Percentiles rank a stretch among this genome's conserved stretches.
phyloP scores from a whole-genome alignment of 306 rosid species.

The Aeschynomene evenia region DNA sequence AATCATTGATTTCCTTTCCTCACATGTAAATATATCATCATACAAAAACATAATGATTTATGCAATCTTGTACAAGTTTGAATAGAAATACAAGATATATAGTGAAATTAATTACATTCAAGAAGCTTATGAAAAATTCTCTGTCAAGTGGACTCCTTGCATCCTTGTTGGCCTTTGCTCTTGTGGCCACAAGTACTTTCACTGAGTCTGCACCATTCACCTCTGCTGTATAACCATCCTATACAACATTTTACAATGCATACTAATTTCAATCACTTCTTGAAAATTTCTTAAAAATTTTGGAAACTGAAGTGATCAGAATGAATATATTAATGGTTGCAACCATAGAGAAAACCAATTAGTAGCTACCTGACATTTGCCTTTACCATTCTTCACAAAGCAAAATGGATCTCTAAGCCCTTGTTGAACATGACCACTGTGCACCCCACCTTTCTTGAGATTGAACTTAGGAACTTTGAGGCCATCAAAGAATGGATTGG shows the following conservation, averaged over 20 bases:
- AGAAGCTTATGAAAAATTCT: constrained; percentile 66
- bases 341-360: constrained; percentile 1
- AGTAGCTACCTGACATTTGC: constrained; percentile 91
- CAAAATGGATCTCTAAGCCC: constrained; percentile 81
- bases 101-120: constrained; percentile 58
- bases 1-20: background rate
- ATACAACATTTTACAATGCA: constrained; percentile 31
- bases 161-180: constrained; percentile 68
- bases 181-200: constrained; percentile 77
- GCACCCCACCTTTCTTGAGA: constrained; percentile 65
- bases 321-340: background rate
- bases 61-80: background rate
- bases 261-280: too few relatives aligned
- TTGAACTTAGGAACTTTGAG: constrained; percentile 58
- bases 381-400: constrained; percentile 59
- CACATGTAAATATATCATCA: background rate
- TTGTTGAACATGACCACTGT: constrained; percentile 84
- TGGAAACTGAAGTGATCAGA: too few relatives aligned
- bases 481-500: constrained; percentile 82
- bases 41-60: background rate
- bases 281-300: too few relatives aligned
- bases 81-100: background rate
- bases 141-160: constrained; percentile 54
- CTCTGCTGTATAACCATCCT: constrained; percentile 90
- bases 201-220: constrained; percentile 62